Percentiles rank a stretch among this genome's conserved stretches.
These are phyloP conservation scores for Solanum clarkiae DNA, from an alignment of 257 asterid genomes.

Conservation along the genomic window DNA sequence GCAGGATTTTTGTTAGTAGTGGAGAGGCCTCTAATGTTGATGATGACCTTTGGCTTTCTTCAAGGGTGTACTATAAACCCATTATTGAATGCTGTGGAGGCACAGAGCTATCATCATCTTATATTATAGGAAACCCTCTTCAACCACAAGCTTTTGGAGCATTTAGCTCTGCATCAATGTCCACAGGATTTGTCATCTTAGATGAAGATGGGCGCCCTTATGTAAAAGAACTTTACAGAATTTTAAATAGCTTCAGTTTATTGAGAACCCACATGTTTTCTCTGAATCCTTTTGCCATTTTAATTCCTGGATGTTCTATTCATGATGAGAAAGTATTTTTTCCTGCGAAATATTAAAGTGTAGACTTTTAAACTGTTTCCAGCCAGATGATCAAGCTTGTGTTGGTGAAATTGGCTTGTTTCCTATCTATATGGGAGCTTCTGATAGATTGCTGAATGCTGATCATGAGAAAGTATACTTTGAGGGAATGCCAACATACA, in stretches of 20 bases:
- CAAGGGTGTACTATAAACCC: conserved; percentile 67
- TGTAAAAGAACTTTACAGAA: conserved; percentile 27
- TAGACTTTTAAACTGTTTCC: conserved; percentile 1
- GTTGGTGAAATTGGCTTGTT: conserved; percentile 80
- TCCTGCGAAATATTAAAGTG: background rate
- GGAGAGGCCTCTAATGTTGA: conserved; percentile 88
- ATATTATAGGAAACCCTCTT: conserved; percentile 60
- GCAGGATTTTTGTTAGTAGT: conserved; percentile 61
- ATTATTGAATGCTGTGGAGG: conserved; percentile 89
- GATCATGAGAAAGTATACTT: conserved; percentile 80
- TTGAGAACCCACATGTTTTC: background rate
- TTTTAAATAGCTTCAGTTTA: background rate
- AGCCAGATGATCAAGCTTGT: conserved; percentile 75
- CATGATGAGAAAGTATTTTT: background rate
- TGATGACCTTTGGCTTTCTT: conserved; percentile 96
- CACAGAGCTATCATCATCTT: conserved; percentile 84
- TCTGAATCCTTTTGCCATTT: background rate
- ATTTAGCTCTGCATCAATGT: conserved; percentile 72
- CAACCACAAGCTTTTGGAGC: conserved; percentile 93
- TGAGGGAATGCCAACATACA: conserved; percentile 77
- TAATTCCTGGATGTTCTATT: background rate
- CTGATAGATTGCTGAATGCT: conserved; percentile 73
- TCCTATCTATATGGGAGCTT: conserved; percentile 70
- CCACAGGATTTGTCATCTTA: conserved; percentile 65
- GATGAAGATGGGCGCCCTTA: conserved; percentile 63